These are phyloP conservation scores for Usnea hakonensis DNA, from an alignment of 495 filamentous ascomycete species.

Conservation along the genomic window DNA sequence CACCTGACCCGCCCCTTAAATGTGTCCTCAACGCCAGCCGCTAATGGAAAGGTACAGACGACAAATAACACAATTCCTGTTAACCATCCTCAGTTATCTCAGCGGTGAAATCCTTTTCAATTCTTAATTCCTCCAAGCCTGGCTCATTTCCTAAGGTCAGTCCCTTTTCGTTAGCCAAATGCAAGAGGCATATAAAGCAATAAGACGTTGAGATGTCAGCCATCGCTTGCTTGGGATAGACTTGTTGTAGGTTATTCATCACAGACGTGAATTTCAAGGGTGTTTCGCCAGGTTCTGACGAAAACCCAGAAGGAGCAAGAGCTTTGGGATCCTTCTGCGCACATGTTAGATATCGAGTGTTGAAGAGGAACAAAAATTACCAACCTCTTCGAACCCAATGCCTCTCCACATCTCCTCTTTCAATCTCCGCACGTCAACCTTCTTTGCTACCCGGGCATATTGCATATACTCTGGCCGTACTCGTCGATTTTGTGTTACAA, in stretches of 20 bases:
- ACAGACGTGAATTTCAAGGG: slow-evolving; percentile 76
- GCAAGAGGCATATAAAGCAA: slow-evolving; percentile 94
- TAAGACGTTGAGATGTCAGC: slow-evolving; percentile 93
- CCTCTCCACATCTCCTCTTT: slow-evolving; percentile 97
- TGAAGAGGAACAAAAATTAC: slow-evolving; percentile 5
- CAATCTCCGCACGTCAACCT: slow-evolving; percentile 90
- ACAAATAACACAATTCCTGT: not conserved
- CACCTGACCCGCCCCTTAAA: not conserved
- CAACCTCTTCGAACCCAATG: slow-evolving; percentile 55
- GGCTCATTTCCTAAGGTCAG: slow-evolving; percentile 36
- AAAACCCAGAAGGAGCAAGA: not conserved
- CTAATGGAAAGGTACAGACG: slow-evolving; percentile 4
- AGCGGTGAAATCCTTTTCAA: slow-evolving; percentile 21
- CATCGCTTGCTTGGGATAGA: slow-evolving; percentile 77
- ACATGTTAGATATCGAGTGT: slow-evolving; percentile 9
- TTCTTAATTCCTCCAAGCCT: slow-evolving; percentile 24
- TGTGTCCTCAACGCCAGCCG: not conserved
- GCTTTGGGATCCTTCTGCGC: slow-evolving; percentile 2
- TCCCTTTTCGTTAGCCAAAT: slow-evolving; percentile 96
- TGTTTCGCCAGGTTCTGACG: slow-evolving; percentile 31
- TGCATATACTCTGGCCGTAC: slow-evolving; percentile 90
- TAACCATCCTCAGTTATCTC: slow-evolving; percentile 16
- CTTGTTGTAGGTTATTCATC: slow-evolving; percentile 78
- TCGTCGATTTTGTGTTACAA: slow-evolving; percentile 79
- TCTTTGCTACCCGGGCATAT: slow-evolving; percentile 93